Evolutionary conservation across 306 rosid genomes (phyloP).

Genomic region (Delonix regia): DNA sequence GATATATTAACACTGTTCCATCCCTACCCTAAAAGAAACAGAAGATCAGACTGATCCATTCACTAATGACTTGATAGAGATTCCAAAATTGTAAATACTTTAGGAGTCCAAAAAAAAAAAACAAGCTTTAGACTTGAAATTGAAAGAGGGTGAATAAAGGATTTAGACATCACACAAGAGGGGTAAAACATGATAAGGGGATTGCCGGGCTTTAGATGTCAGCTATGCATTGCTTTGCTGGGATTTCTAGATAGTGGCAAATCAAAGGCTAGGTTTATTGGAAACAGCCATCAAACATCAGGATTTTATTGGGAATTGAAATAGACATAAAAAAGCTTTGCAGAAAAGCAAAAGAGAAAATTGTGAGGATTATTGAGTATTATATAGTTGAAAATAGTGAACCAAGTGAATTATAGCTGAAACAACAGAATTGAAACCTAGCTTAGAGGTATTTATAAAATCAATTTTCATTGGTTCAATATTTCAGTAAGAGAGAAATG

Average conservation of each 20-base stretch:
- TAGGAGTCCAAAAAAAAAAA: no score
- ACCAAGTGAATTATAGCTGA: background rate
- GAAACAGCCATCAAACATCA: background rate
- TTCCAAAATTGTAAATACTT: background rate
- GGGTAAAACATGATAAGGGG: background rate
- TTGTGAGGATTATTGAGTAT: background rate
- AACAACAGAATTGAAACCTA: background rate
- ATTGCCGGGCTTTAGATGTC: no score
- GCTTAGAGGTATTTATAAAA: background rate
- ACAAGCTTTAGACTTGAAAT: background rate
- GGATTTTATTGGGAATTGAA: background rate
- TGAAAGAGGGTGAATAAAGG: background rate
- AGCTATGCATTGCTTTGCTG: background rate
- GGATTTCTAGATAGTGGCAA: background rate
- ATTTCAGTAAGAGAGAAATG: no score
- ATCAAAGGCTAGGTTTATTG: background rate
- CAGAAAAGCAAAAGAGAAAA: background rate
- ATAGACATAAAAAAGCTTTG: background rate
- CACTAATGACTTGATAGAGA: background rate
- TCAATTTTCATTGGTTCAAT: background rate
- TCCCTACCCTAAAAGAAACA: background rate
- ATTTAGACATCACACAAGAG: background rate
- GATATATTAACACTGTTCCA: background rate
- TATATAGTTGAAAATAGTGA: background rate
- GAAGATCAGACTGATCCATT: background rate